Evolutionary conservation across 345 rosid species (phyloP).

Genomic region (Citrus maxima): DNA sequence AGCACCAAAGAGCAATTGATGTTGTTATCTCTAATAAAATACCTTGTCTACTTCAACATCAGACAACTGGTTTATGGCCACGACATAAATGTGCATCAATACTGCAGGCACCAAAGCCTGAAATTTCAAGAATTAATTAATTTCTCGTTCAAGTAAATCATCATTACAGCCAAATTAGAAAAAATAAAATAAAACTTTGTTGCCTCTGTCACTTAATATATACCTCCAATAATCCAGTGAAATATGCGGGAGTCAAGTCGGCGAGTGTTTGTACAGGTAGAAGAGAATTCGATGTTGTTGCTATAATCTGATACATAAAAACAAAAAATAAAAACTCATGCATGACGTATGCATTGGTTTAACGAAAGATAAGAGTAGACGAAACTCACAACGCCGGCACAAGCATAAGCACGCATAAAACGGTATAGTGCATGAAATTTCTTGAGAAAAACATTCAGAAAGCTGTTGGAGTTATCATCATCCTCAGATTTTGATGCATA

Average conservation of each 20-base stretch:
- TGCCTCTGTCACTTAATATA: neutral
- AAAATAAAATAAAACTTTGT: neutral
- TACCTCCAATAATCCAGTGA: conserved; percentile 25
- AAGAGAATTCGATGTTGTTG: conserved; percentile 28
- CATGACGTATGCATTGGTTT: neutral
- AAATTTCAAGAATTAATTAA: neutral
- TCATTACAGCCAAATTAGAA: neutral
- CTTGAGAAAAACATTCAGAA: neutral
- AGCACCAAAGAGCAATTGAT: no score
- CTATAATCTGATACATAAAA: conserved; percentile 12
- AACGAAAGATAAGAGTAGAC: no score
- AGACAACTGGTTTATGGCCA: conserved; percentile 27
- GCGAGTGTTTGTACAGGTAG: conserved; percentile 17
- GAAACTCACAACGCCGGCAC: conserved; percentile 29
- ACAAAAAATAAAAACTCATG: neutral
- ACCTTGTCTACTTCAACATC: conserved; percentile 38
- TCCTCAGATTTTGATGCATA: neutral
- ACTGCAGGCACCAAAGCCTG: conserved; percentile 30
- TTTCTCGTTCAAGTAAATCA: neutral
- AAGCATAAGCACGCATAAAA: conserved; percentile 31
- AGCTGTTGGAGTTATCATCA: neutral
- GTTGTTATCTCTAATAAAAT: neutral
- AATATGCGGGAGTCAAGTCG: conserved; percentile 24
- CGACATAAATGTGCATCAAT: conserved; percentile 27
- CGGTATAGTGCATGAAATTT: conserved; percentile 4